These are phyloP conservation scores for Coemansia sp. DNA, from an alignment of 192 early-diverging fungal genomes.

Conservation along the genomic window DNA sequence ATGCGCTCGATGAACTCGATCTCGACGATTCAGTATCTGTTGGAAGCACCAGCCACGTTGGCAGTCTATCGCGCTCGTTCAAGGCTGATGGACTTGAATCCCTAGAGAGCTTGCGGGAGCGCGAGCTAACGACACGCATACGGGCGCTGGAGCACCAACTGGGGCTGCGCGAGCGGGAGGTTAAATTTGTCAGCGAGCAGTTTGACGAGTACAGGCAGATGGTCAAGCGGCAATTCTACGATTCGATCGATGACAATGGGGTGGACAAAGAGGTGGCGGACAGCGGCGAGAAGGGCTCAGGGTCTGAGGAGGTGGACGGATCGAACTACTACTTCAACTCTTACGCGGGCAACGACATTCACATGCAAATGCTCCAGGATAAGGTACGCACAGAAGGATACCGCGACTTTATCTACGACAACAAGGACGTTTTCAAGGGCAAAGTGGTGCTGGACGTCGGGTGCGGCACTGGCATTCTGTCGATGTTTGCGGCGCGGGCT, in stretches of 20 bases:
- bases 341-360: slow-evolving; percentile 50
- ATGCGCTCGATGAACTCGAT: slow-evolving; percentile 74
- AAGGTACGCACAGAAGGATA: slow-evolving; percentile 92
- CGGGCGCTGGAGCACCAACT: slow-evolving; percentile 60
- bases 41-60: slow-evolving; percentile 12
- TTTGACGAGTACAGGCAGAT: slow-evolving; percentile 69
- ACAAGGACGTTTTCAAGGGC: slow-evolving; percentile 77
- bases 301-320: slow-evolving; percentile 10
- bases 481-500: slow-evolving; percentile 93
- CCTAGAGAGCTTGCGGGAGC: slow-evolving; percentile 58
- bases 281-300: not conserved
- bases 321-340: slow-evolving; percentile 61
- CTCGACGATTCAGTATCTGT: slow-evolving; percentile 53
- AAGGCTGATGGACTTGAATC: slow-evolving; percentile 11
- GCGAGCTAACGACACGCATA: slow-evolving; percentile 60
- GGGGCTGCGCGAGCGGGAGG: slow-evolving; percentile 56
- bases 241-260: slow-evolving; percentile 40
- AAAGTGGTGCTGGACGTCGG: slow-evolving; percentile 95
- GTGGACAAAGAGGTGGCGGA: slow-evolving; percentile 8
- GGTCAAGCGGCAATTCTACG: slow-evolving; percentile 73
- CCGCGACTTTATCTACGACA: slow-evolving; percentile 89
- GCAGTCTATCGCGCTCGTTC: slow-evolving; percentile 10
- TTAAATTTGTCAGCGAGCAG: slow-evolving; percentile 58
- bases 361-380: slow-evolving; percentile 99
- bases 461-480: slow-evolving; percentile 92